Conservation (phyloP, 371 early-diverging fungal genomes). For the Lichtheimia ornata region DNA sequence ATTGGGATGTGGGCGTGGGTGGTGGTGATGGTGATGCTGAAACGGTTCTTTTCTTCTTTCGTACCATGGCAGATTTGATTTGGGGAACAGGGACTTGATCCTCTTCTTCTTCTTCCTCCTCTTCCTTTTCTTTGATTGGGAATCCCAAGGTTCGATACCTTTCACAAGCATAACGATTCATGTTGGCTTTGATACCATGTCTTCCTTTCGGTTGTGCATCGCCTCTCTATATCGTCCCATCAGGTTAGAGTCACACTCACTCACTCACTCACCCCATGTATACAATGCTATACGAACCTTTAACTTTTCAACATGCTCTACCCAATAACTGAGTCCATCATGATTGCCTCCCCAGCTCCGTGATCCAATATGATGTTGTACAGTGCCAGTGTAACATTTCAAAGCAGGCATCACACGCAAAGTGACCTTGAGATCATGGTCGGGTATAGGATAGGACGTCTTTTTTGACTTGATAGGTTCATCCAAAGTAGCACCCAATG, state of each 20-base stretch:
- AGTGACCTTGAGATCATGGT: conserved; percentile 68
- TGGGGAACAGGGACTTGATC: not conserved
- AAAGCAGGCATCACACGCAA: conserved; percentile 77
- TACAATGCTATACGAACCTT: not conserved
- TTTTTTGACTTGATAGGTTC: conserved; percentile 7
- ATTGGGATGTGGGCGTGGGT: not conserved
- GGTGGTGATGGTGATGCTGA: not conserved
- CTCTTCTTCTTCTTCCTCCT: not conserved
- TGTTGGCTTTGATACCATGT: conserved; percentile 10
- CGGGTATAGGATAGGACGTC: conserved; percentile 19
- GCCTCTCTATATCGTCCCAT: not conserved
- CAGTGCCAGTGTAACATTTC: conserved; percentile 65
- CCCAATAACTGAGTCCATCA: conserved; percentile 74
- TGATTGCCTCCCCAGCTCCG: conserved; percentile 74
- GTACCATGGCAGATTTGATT: not conserved
- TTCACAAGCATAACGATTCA: conserved; percentile 10
- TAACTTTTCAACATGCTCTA: conserved; percentile 58
- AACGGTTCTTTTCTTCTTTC: not conserved
- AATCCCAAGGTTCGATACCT: conserved; percentile 4
- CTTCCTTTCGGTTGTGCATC: conserved; percentile 7
- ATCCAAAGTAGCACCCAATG: conserved; percentile 29
- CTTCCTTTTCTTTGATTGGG: not conserved
- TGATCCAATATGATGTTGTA: conserved; percentile 64
- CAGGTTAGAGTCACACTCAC: not conserved
- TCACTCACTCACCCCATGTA: not conserved